These are phyloP conservation scores for Colletotrichum gigasporum DNA, from an alignment of 2,329 filamentous ascomycete species.

Conservation along the genomic window DNA sequence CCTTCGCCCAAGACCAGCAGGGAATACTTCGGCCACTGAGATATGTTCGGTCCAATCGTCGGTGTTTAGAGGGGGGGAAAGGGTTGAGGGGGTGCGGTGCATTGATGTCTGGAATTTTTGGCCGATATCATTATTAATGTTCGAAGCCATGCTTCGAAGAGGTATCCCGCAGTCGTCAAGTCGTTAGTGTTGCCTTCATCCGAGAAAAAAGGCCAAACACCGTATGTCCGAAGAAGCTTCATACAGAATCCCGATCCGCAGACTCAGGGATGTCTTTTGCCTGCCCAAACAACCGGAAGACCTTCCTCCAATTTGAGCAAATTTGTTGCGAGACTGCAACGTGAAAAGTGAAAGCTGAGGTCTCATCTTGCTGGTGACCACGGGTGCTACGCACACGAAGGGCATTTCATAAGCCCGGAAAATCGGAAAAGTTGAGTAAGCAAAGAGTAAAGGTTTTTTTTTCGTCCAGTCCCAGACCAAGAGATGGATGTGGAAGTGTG, in stretches of 20 bases:
- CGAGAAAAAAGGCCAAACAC: slow-evolving; percentile 6
- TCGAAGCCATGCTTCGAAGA: slow-evolving; percentile 31
- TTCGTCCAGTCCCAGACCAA: slow-evolving; percentile 11
- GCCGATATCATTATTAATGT: slow-evolving; percentile 32
- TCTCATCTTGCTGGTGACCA: slow-evolving; percentile 4
- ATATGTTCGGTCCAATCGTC: slow-evolving; percentile 23
- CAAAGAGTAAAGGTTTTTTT: slow-evolving; percentile 9
- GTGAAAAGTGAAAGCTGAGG: slow-evolving; percentile 14
- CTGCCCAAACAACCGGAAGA: slow-evolving; percentile 31
- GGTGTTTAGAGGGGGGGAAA: slow-evolving; percentile 1
- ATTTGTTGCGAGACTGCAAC: neutral
- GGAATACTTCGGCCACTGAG: slow-evolving; percentile 7
- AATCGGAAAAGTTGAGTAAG: neutral
- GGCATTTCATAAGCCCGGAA: slow-evolving; percentile 5
- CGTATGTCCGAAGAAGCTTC: slow-evolving; percentile 27
- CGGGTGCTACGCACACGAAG: neutral
- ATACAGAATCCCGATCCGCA: slow-evolving; percentile 18
- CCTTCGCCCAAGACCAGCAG: slow-evolving; percentile 23
- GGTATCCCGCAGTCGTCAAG: slow-evolving; percentile 32
- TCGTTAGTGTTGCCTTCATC: slow-evolving; percentile 15
- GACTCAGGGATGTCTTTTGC: slow-evolving; percentile 23
- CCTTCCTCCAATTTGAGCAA: slow-evolving; percentile 28
- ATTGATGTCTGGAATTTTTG: slow-evolving; percentile 17
- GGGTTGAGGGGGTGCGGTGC: neutral
- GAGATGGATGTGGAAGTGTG: neutral